Evolutionary conservation across 1,139 yeast species (phyloP), one percentile per base, ranked within the genome.

Genomic region (Candida sp.): DNA sequence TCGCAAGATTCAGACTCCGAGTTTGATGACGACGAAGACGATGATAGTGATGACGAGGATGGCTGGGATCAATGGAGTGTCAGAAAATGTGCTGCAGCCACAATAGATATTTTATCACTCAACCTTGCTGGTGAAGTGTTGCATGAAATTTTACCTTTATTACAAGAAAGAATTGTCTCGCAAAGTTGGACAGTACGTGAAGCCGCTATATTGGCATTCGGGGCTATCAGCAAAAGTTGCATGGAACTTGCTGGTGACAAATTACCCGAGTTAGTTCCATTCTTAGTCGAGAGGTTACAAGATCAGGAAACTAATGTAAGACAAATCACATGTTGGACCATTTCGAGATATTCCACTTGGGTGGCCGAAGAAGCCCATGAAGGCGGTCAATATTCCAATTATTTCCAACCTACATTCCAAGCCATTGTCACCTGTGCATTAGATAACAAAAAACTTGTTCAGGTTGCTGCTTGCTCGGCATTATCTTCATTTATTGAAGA

Each of bases 301-400:
- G 97, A 91, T 61, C 64, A 68, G 11, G 87, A 90, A 64, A 85
- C 96, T 5, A 79, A 96, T 38, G 96, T 93, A 7, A 77, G 98
- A 52, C 96, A 89, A 62, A 93, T 93, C 43, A 73, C 96, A 0
- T 91, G 98, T 68, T 93, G 99, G 99, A 88, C 98, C 0, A 68
- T 93, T 41, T 86, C 96, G 35, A 75, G 98, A 46, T 93, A 84
- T 60, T 78, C 95, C 1, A 57, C 79, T 4, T 91, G 97, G 97
- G 86, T 91, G 19, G 76, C 84, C 43, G 73, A 73, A 21, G 88
- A 84, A 56, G 85, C 85, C 2, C 71, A 69, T 44, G 73, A 68
- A 36, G 83, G 83, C 30, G 87, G 85, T 3, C 67, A 75, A 22
- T 85, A 81, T 57, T 76, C 89, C 15, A 77, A 72, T 52, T 84